Evolutionary conservation across 495 filamentous ascomycete genomes (phyloP).

Genomic region (Aspergillus incahuasiensis): DNA sequence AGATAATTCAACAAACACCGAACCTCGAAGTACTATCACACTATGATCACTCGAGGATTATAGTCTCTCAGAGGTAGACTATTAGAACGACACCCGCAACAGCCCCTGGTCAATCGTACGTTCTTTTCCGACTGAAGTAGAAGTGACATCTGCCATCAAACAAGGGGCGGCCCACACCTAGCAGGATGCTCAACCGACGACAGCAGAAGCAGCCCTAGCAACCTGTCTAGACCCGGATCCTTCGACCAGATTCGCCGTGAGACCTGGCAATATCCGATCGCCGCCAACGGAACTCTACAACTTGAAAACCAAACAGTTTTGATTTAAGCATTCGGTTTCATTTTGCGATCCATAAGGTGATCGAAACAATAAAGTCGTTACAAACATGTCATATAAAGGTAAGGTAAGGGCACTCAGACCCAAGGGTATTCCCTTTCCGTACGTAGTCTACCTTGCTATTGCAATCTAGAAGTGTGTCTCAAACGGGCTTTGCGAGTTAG

Average conservation of each 20-base stretch:
- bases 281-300: neutral
- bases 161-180: neutral
- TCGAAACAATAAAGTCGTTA: neutral
- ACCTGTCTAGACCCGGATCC: no score
- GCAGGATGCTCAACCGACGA: neutral
- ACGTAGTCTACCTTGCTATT: neutral
- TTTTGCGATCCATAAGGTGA: neutral
- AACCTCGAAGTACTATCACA: no score
- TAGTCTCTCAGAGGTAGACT: no score
- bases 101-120: no score
- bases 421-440: conserved; percentile 1
- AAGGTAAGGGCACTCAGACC: neutral
- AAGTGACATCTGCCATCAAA: neutral
- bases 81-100: no score
- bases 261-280: no score
- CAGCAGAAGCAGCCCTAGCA: neutral
- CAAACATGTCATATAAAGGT: neutral
- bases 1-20: no score
- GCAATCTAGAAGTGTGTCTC: neutral
- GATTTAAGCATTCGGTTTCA: neutral
- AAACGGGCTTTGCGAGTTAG: conserved; percentile 32
- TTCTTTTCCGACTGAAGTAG: no score
- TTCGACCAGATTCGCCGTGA: no score
- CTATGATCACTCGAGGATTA: no score
- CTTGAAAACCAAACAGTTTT: neutral